Conservation (phyloP, 2,329 filamentous ascomycete genomes). For the Sporothrix mexicana region DNA sequence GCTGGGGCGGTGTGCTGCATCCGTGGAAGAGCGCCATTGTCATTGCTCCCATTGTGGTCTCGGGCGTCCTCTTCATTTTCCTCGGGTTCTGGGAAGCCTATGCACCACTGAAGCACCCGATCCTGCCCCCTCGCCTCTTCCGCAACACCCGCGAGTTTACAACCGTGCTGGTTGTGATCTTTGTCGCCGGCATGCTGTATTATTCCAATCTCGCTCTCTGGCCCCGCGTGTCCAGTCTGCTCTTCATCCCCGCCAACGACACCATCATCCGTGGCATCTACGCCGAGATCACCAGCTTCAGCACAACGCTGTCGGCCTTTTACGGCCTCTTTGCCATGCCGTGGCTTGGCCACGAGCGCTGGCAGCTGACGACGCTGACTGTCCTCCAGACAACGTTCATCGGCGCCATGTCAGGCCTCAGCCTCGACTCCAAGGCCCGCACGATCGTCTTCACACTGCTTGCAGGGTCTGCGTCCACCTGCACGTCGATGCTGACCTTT, state of each 20-base stretch:
- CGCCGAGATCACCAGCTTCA: conserved; percentile 39
- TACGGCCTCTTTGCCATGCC: conserved; percentile 41
- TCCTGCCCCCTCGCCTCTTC: conserved; percentile 30
- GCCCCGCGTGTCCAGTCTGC: conserved; percentile 40
- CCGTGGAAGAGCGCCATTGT: conserved; percentile 31
- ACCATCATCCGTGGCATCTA: conserved; percentile 41
- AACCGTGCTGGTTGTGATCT: conserved; percentile 37
- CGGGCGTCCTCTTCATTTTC: conserved; percentile 18
- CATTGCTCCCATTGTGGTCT: conserved; percentile 26
- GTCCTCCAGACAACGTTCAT: conserved; percentile 44
- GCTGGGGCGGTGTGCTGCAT: conserved; percentile 31
- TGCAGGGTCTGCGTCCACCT: conserved; percentile 41
- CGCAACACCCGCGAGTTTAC: conserved; percentile 30
- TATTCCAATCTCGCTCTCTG: conserved; percentile 40
- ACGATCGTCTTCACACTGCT: conserved; percentile 44
- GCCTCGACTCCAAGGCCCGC: conserved; percentile 43
- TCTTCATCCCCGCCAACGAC: conserved; percentile 40
- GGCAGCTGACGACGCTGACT: conserved; percentile 44
- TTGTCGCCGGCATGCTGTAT: conserved; percentile 41
- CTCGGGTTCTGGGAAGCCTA: conserved; percentile 33
- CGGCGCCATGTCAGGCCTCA: conserved; percentile 44
- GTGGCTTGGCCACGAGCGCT: conserved; percentile 40
- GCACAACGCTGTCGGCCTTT: conserved; percentile 39
- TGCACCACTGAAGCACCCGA: conserved; percentile 24
- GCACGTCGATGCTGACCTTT: conserved; percentile 43